phyloP scores from a whole-genome alignment of 2,329 filamentous ascomycete species.

The Dothistroma pini region DNA sequence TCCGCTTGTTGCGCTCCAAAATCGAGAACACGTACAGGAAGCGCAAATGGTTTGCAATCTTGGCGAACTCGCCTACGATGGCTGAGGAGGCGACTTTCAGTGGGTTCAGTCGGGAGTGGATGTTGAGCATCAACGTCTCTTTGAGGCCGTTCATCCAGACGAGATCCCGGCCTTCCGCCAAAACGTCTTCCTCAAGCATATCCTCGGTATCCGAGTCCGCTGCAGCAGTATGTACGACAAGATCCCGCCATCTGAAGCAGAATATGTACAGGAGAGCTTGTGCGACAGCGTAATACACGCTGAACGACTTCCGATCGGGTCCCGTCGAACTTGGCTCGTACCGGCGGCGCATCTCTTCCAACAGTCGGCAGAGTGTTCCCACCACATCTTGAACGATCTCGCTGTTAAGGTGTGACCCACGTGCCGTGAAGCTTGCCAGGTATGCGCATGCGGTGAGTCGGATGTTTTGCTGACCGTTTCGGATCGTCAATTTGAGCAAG shows the following conservation, averaged over 20 bases:
- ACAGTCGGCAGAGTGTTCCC: constrained; percentile 69
- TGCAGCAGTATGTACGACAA: constrained; percentile 59
- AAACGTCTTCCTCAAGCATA: constrained; percentile 49
- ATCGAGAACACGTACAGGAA: constrained; percentile 88
- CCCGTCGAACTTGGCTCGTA: constrained; percentile 74
- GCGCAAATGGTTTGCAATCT: constrained; percentile 76
- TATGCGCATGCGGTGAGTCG: constrained; percentile 88
- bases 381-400: constrained; percentile 80
- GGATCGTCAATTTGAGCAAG: constrained; percentile 74
- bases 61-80: constrained; percentile 89
- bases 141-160: constrained; percentile 73
- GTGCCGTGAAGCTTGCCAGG: constrained; percentile 87
- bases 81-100: constrained; percentile 88
- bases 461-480: constrained; percentile 68
- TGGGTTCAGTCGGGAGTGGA: constrained; percentile 87
- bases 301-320: constrained; percentile 79
- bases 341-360: constrained; percentile 68
- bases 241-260: constrained; percentile 95
- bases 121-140: constrained; percentile 69
- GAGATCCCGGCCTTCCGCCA: constrained; percentile 68
- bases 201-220: constrained; percentile 40
- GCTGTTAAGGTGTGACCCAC: constrained; percentile 75
- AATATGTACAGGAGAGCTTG: constrained; percentile 92
- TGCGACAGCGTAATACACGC: constrained; percentile 80
- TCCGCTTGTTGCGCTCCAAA: constrained; percentile 86